These are phyloP conservation scores for Rehmannia glutinosa DNA, from an alignment of 257 asterid genomes.

Conservation along the genomic window DNA sequence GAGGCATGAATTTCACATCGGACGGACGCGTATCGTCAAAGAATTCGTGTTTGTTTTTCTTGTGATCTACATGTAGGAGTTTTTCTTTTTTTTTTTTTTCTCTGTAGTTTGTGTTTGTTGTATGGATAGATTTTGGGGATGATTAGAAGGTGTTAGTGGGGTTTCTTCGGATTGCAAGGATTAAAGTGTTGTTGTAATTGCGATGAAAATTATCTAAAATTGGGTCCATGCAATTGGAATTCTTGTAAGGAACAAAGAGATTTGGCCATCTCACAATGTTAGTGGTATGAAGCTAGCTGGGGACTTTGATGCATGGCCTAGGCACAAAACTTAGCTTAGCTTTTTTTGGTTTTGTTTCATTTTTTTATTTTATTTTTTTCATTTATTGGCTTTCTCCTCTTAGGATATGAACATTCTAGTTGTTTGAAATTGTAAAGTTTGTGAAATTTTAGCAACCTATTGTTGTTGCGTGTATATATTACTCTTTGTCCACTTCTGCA, in stretches of 20 bases:
- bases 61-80: constrained; percentile 7
- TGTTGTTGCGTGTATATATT: background rate
- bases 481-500: background rate
- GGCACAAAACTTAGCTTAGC: background rate
- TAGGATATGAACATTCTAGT: background rate
- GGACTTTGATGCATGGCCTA: constrained; percentile 2
- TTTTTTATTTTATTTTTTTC: background rate
- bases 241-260: background rate
- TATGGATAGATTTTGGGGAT: constrained; percentile 7
- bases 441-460: background rate
- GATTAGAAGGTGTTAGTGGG: background rate
- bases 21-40: background rate
- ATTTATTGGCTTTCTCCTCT: background rate
- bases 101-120: background rate
- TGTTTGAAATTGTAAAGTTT: constrained; percentile 1
- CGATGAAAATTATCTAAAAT: background rate
- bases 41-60: background rate
- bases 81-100: background rate
- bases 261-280: background rate
- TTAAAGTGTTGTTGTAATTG: background rate
- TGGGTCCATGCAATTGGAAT: background rate
- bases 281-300: background rate
- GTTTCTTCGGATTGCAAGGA: constrained; percentile 6
- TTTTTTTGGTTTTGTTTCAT: background rate
- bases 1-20: background rate